A percentile compares a stretch with the other conserved stretches of the same genome.
Evolutionary conservation across 1,139 yeast genomes (phyloP).

Genomic region (Hansenula sp.): DNA sequence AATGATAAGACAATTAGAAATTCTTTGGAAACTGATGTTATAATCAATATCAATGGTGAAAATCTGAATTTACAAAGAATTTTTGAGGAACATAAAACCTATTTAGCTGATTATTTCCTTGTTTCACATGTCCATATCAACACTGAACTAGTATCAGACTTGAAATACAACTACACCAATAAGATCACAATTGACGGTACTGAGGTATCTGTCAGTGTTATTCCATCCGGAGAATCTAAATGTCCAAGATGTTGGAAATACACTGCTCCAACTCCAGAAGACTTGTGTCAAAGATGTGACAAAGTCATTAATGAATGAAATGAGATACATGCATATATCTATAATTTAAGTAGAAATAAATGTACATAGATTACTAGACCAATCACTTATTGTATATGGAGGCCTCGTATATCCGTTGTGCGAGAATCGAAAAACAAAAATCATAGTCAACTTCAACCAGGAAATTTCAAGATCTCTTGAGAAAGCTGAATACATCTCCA

Average conservation of each 20-base stretch:
- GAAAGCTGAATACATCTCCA: not conserved
- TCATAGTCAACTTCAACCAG: too few relatives aligned
- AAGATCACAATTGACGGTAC: constrained; percentile 27
- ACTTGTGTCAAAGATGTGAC: constrained; percentile 67
- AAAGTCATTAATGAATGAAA: constrained; percentile 25
- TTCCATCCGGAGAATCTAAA: constrained; percentile 45
- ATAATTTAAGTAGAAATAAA: too few relatives aligned
- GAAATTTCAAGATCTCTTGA: too few relatives aligned
- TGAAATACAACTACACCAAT: constrained; percentile 27
- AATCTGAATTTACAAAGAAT: too few relatives aligned
- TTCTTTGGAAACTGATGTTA: constrained; percentile 56
- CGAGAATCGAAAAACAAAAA: too few relatives aligned
- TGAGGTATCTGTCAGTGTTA: constrained; percentile 33
- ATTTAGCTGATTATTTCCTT: constrained; percentile 55
- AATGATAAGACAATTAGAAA: constrained; percentile 46
- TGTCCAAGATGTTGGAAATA: constrained; percentile 96
- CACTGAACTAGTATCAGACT: constrained; percentile 14
- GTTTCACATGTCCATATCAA: constrained; percentile 52
- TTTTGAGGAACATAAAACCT: constrained; percentile 22
- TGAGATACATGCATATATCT: not conserved
- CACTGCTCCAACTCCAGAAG: constrained; percentile 45
- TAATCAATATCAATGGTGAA: constrained; percentile 24
- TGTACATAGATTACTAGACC: too few relatives aligned
- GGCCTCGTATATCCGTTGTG: too few relatives aligned
- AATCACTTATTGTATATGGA: too few relatives aligned